Percentiles rank a stretch among this genome's conserved stretches.
phyloP scores from a whole-genome alignment of 331 rosid species.

The Saraca asoca region DNA sequence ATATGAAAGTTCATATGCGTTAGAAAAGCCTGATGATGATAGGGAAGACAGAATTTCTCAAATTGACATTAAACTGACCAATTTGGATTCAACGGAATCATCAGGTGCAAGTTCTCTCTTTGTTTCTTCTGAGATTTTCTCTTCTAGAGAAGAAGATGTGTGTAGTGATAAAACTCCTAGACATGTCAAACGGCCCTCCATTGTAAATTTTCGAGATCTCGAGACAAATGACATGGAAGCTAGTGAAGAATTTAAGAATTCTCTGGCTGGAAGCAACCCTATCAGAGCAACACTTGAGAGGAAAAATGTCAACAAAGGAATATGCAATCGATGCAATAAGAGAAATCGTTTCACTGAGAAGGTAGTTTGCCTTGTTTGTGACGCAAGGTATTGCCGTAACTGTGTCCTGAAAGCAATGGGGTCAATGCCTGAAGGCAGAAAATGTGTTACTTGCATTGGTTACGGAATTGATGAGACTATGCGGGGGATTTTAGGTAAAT shows the following conservation, averaged over 20 bases:
- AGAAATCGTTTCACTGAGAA: slow-evolving; percentile 66
- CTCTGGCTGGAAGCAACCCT: slow-evolving; percentile 37
- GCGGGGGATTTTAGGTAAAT: slow-evolving; percentile 58
- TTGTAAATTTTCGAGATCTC: slow-evolving; percentile 62
- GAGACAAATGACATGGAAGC: slow-evolving; percentile 40
- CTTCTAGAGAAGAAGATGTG: slow-evolving; percentile 53
- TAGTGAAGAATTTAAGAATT: slow-evolving; percentile 33
- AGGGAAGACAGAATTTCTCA: slow-evolving; percentile 31
- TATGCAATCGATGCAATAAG: slow-evolving; percentile 67
- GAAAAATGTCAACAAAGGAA: slow-evolving; percentile 60
- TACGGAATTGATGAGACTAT: slow-evolving; percentile 59
- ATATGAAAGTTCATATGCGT: slow-evolving; percentile 1
- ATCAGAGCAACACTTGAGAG: slow-evolving; percentile 53
- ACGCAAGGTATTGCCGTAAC: slow-evolving; percentile 65
- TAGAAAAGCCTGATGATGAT: slow-evolving; percentile 34
- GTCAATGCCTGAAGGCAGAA: slow-evolving; percentile 93
- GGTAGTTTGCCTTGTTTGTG: slow-evolving; percentile 86
- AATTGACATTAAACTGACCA: slow-evolving; percentile 42
- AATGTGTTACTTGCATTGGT: slow-evolving; percentile 78
- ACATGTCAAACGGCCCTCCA: slow-evolving; percentile 64
- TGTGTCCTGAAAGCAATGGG: slow-evolving; percentile 91
- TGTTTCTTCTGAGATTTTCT: slow-evolving; percentile 60
- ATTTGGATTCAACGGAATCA: slow-evolving; percentile 48
- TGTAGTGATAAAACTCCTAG: slow-evolving; percentile 26
- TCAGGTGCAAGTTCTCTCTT: slow-evolving; percentile 45